Conservation (phyloP, 805 yeast species). For the Suhomyces vadensis region DNA sequence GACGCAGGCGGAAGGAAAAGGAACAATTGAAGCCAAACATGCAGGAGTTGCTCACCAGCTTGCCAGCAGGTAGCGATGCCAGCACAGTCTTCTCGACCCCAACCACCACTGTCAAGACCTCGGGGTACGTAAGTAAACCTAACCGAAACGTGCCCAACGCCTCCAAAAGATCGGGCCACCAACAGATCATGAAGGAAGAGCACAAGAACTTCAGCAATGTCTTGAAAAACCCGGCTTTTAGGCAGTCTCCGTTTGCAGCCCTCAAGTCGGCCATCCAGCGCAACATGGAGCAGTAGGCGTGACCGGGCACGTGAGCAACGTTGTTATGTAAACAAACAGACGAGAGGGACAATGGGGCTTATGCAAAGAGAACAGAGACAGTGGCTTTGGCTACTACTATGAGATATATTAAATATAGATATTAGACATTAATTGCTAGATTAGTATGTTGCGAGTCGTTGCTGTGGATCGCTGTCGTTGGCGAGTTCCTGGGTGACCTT, state of each 20-base stretch:
- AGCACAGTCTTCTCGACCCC: constrained; percentile 7
- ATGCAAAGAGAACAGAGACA: not conserved
- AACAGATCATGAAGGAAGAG: constrained; percentile 57
- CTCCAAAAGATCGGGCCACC: constrained; percentile 38
- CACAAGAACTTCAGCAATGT: constrained; percentile 58
- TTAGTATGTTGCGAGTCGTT: no score
- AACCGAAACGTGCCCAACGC: constrained; percentile 53
- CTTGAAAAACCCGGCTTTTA: constrained; percentile 54
- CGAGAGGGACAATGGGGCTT: not conserved
- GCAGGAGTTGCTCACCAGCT: constrained; percentile 58
- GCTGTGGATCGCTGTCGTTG: no score
- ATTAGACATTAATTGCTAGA: no score
- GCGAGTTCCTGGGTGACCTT: no score
- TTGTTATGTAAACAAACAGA: not conserved
- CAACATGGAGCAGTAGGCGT: constrained; percentile 18
- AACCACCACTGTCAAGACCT: constrained; percentile 22
- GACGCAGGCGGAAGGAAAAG: constrained; percentile 59
- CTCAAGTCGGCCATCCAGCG: constrained; percentile 54
- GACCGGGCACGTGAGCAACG: not conserved
- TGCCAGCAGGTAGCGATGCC: constrained; percentile 38
- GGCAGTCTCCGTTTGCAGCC: constrained; percentile 63
- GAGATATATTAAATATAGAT: no score
- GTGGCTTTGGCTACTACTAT: no score
- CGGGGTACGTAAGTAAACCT: constrained; percentile 11
- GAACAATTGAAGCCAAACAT: constrained; percentile 68